Percentiles rank a stretch among this genome's conserved stretches.
Evolutionary conservation across 2,329 filamentous ascomycete species (phyloP).

Genomic region (Calonectria multiphialidica): DNA sequence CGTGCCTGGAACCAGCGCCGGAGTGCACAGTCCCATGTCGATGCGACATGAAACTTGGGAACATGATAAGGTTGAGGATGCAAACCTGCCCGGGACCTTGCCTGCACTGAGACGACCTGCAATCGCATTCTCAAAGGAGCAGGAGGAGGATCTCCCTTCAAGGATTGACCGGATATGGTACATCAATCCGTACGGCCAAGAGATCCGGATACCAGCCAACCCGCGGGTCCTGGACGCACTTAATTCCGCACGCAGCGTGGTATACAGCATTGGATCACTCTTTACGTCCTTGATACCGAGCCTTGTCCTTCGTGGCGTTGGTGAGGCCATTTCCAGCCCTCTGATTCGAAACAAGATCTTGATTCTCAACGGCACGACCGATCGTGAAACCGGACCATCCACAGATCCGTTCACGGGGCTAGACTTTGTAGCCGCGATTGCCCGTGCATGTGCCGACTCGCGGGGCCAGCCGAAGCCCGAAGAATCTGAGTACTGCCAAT

Average conservation of each 20-base stretch:
- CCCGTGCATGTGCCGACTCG: conserved; percentile 78
- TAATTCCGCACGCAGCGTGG: conserved; percentile 72
- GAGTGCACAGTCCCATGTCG: conserved; percentile 44
- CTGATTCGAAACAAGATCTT: conserved; percentile 77
- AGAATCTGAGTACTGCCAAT: conserved; percentile 68
- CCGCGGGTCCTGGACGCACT: conserved; percentile 81
- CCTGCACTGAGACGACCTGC: conserved; percentile 84
- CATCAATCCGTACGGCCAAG: conserved; percentile 98
- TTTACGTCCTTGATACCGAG: conserved; percentile 92
- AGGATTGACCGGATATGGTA: conserved; percentile 92
- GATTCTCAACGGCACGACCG: conserved; percentile 85
- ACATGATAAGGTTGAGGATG: conserved; percentile 80
- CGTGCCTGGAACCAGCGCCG: conserved; percentile 45
- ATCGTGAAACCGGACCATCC: conserved; percentile 87
- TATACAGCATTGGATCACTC: conserved; percentile 94
- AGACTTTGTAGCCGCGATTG: conserved; percentile 87
- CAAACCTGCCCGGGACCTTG: conserved; percentile 84
- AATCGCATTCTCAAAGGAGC: conserved; percentile 83
- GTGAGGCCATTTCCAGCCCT: conserved; percentile 64
- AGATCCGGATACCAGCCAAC: conserved; percentile 88
- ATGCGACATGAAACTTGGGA: conserved; percentile 62
- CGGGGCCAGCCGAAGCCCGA: conserved; percentile 58
- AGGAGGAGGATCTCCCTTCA: conserved; percentile 80
- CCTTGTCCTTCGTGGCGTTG: conserved; percentile 80
- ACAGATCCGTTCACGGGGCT: conserved; percentile 74